phyloP scores from a whole-genome alignment of 257 asterid genomes.

The Solanum okadae region DNA sequence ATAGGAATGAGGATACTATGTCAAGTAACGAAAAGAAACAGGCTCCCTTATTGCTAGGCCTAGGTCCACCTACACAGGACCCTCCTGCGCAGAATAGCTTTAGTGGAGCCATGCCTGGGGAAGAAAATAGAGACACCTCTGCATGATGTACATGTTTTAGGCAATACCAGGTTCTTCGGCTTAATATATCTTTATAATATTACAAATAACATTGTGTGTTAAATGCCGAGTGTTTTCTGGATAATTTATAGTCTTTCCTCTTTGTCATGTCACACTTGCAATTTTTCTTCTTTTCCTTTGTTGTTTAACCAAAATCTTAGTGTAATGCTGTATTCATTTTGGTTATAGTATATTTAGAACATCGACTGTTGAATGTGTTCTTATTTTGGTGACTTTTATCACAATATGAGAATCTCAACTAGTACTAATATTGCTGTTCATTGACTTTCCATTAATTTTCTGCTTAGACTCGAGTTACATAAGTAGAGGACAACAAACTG shows the following conservation, averaged over 20 bases:
- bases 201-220: background rate
- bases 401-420: background rate
- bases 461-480: background rate
- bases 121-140: constrained; percentile 4
- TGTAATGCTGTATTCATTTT: background rate
- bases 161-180: background rate
- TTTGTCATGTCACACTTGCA: background rate
- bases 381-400: background rate
- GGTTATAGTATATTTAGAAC: background rate
- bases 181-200: background rate
- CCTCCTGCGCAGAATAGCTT: constrained; percentile 10
- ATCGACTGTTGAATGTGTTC: background rate
- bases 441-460: background rate
- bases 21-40: constrained; percentile 32
- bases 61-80: constrained; percentile 15
- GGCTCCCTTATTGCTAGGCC: constrained; percentile 51
- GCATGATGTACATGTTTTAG: background rate
- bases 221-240: background rate
- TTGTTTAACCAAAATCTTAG: background rate
- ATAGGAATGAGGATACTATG: constrained; percentile 26
- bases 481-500: background rate
- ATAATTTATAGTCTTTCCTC: background rate
- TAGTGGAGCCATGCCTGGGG: background rate
- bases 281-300: background rate
- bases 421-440: background rate